Conservation (phyloP, 306 rosid genomes). For the Sesbania bispinosa region DNA sequence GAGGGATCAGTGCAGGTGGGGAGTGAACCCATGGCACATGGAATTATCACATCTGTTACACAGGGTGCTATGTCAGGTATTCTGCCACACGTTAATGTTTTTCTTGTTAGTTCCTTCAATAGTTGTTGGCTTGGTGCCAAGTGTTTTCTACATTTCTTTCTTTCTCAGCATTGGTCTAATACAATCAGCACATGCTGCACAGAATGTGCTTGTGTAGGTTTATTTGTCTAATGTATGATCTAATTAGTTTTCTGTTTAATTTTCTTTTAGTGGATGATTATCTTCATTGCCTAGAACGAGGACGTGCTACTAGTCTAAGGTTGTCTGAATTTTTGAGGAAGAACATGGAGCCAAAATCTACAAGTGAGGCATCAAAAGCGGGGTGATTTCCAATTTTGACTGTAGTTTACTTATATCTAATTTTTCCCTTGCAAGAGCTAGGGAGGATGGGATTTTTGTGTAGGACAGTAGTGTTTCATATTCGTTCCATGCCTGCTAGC, state of each 20-base stretch:
- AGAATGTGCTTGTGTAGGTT: neutral
- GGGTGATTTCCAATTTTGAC: constrained; percentile 24
- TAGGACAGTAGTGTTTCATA: constrained; percentile 1
- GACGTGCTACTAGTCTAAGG: constrained; percentile 66
- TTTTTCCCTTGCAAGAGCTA: neutral
- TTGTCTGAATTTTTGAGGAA: constrained; percentile 76
- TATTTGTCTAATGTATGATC: neutral
- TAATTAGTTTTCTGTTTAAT: constrained; percentile 30
- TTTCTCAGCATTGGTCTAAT: neutral
- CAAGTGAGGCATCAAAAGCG: constrained; percentile 38
- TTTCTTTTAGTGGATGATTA: constrained; percentile 67
- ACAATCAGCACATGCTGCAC: neutral
- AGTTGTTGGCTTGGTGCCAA: neutral
- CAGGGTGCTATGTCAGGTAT: constrained; percentile 92
- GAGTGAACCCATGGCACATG: constrained; percentile 71
- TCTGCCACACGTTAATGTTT: neutral
- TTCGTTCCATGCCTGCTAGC: neutral
- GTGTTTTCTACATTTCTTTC: neutral
- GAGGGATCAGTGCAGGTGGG: constrained; percentile 39
- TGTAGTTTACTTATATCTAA: neutral
- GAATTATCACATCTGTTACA: constrained; percentile 84
- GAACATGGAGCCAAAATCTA: constrained; percentile 53
- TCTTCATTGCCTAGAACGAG: constrained; percentile 85
- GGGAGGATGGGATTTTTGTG: neutral
- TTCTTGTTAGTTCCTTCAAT: neutral